Evolutionary conservation across 2,329 filamentous ascomycete genomes (phyloP), one percentile per base, ranked within the genome.

Genomic region (Harringtonia lauricola): DNA sequence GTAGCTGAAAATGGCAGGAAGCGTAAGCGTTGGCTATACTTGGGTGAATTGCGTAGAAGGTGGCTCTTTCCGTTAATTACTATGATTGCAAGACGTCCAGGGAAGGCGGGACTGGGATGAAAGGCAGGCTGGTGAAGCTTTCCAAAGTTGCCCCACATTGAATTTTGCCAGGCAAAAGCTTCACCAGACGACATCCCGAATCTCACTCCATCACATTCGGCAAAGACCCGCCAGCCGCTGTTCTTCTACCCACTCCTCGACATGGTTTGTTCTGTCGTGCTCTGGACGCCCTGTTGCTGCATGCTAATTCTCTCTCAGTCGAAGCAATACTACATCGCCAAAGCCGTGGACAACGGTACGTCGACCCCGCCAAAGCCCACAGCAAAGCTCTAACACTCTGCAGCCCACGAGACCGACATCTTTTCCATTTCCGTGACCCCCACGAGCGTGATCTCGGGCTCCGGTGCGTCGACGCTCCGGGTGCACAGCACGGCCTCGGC

Each of bases 261-360:
- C 14, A 45, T 45, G 39, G 43, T 45, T 2, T 13, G 43, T 41
- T 19, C 29, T 14, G 5, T 12, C 12, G 15, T 15, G 8, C 14
- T 17, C 3, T 6, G 17, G 2, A n/a, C 17, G 13, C 18, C 18
- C 22, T 8, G 6, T 36, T 19, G 9, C 9, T 28, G 26, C 21
- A 19, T 18, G 28, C n/a, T 15, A 5, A 4, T 8, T 31, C 17
- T 6, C n/a, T 15, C 46, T 2, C 47, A 95, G 92, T 98, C 92
- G 44, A 96, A 96, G 70, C 92, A 96, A 81, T 98, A 95, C 62
- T 76, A 98, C 50, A 94, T 90, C 57, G 83, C 84, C 53, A 86
- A 95, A 63, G 90, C 88, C 36, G 78, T 95, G 61, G 85, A 94
- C 60, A 77, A 88, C 69, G 88, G 86, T 86, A 61, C 3, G 31